Conservation (phyloP, 2,329 filamentous ascomycete genomes). For the Ophidiomyces ophidiicola region DNA sequence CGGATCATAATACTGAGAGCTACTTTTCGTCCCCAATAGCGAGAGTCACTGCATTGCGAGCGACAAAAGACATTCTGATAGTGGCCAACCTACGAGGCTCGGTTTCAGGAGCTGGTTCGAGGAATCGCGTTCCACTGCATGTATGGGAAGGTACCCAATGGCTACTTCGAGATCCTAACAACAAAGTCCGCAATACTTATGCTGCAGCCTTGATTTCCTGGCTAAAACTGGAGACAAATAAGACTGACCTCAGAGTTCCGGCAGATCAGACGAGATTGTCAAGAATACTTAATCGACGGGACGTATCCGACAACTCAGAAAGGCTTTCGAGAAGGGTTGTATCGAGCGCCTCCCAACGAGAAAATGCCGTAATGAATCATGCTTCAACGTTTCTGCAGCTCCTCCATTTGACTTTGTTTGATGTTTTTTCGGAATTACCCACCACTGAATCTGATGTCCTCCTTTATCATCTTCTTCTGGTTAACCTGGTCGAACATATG, state of each 20-base stretch:
- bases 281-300: conserved; percentile 35
- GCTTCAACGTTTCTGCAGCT: conserved; percentile 63
- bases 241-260: conserved; percentile 53
- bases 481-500: conserved; percentile 59
- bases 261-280: conserved; percentile 39
- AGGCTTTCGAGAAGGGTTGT: conserved; percentile 49
- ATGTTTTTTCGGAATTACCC: conserved; percentile 64
- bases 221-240: conserved; percentile 67
- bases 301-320: conserved; percentile 27
- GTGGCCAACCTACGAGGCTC: conserved; percentile 62
- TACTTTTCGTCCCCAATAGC: conserved; percentile 54
- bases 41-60: conserved; percentile 55
- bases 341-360: conserved; percentile 53
- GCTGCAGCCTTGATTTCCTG: conserved; percentile 72
- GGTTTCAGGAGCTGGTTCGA: conserved; percentile 50
- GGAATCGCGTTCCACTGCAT: conserved; percentile 63
- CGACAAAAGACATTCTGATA: conserved; percentile 68
- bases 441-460: conserved; percentile 63
- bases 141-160: conserved; percentile 97
- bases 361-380: conserved; percentile 42
- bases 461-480: conserved; percentile 63
- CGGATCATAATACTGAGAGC: conserved; percentile 33
- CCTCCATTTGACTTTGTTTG: conserved; percentile 78
- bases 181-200: conserved; percentile 71
- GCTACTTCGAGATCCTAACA: conserved; percentile 70